These are phyloP conservation scores for Astrothelium macrocarpum DNA, from an alignment of 495 filamentous ascomycete genomes.

Conservation along the genomic window DNA sequence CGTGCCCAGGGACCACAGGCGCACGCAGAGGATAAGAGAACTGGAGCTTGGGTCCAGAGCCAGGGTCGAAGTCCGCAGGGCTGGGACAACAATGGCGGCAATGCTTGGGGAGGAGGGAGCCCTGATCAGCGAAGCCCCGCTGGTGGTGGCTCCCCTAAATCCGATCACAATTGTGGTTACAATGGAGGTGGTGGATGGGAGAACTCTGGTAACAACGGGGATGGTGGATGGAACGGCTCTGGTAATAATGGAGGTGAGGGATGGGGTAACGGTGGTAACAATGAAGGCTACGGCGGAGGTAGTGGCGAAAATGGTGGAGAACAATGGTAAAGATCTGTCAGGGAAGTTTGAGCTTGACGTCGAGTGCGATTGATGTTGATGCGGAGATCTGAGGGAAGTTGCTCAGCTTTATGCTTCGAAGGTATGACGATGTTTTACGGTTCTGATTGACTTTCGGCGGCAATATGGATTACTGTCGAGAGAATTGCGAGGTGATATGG, in stretches of 20 bases:
- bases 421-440: background rate
- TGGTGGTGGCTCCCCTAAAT: background rate
- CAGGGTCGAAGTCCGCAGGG: background rate
- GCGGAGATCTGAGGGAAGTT: background rate
- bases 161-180: background rate
- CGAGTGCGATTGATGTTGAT: background rate
- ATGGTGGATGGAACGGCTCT: background rate
- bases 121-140: background rate
- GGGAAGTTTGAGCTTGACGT: too few relatives aligned
- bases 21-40: background rate
- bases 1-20: background rate
- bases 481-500: too few relatives aligned
- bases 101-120: background rate
- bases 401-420: background rate
- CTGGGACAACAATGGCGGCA: background rate
- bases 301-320: background rate
- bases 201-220: background rate
- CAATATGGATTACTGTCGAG: background rate
- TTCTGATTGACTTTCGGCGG: background rate
- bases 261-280: background rate
- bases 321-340: background rate
- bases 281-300: background rate
- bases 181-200: background rate
- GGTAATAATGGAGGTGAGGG: background rate
- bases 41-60: background rate